phyloP scores from a whole-genome alignment of 1,139 yeast species.

The Sugiyamaella novakii region DNA sequence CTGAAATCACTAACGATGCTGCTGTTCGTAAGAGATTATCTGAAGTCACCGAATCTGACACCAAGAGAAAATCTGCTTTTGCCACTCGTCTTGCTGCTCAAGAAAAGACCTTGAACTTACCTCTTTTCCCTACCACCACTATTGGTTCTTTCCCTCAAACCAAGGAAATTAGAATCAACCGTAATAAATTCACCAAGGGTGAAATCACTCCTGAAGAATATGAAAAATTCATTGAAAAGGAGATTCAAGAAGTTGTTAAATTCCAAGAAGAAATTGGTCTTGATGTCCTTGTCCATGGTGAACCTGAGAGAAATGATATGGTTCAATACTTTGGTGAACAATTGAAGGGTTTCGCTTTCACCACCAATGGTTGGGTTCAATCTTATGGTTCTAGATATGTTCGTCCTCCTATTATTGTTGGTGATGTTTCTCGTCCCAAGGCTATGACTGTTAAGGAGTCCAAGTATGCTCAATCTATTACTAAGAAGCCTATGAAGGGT shows the following conservation, averaged over 20 bases:
- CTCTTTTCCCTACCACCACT: constrained; percentile 99
- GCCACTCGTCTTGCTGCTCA: constrained; percentile 85
- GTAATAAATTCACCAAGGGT: constrained; percentile 98
- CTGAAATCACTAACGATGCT: constrained; percentile 87
- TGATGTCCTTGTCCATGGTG: constrained; percentile 98
- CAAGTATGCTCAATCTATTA: constrained; percentile 95
- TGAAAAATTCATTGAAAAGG: constrained; percentile 94
- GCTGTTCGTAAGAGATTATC: constrained; percentile 88
- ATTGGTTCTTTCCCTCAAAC: constrained; percentile 99
- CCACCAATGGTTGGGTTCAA: constrained; percentile 99
- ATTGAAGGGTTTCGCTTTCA: constrained; percentile 96
- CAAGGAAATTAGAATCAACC: constrained; percentile 96
- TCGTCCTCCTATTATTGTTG: constrained; percentile 98
- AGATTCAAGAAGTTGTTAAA: constrained; percentile 91
- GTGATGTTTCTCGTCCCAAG: constrained; percentile 98
- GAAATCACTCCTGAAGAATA: constrained; percentile 91
- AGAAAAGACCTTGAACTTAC: constrained; percentile 85
- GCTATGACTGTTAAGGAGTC: constrained; percentile 99
- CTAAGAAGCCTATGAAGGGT: constrained; percentile 97
- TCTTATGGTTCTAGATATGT: constrained; percentile 99
- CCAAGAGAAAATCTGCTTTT: constrained; percentile 83
- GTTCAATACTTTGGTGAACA: constrained; percentile 99
- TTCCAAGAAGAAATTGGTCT: constrained; percentile 99
- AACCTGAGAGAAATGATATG: constrained; percentile 99
- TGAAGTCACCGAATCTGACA: constrained; percentile 67